These are phyloP conservation scores for Salix dunnii DNA, from an alignment of 345 rosid species.

Conservation along the genomic window DNA sequence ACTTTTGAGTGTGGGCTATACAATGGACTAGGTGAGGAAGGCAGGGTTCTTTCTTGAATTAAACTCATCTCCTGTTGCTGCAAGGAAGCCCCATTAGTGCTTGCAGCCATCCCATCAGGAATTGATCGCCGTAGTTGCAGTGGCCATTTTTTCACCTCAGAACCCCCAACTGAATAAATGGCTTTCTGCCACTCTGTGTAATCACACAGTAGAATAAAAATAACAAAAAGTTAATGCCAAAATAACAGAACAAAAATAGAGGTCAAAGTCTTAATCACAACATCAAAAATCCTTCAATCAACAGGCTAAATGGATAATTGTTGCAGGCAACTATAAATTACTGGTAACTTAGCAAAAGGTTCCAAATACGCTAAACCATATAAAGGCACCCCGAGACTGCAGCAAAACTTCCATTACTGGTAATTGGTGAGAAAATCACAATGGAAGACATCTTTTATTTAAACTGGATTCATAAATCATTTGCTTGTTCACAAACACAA, in stretches of 20 bases:
- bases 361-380: constrained; percentile 1
- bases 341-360: neutral
- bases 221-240: constrained; percentile 4
- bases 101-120: constrained; percentile 73
- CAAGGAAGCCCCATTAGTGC: constrained; percentile 67
- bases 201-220: constrained; percentile 19
- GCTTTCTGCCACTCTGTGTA: constrained; percentile 98
- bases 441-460: neutral
- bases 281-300: neutral
- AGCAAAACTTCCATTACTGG: neutral
- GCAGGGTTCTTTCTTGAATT: constrained; percentile 81
- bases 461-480: neutral
- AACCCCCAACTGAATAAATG: constrained; percentile 80
- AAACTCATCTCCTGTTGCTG: constrained; percentile 90
- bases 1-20: constrained; percentile 79
- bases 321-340: neutral
- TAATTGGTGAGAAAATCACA: neutral
- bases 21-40: constrained; percentile 79
- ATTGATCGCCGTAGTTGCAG: constrained; percentile 80
- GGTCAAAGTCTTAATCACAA: neutral
- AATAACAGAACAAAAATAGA: neutral
- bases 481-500: neutral
- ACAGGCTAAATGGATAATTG: neutral
- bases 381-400: neutral
- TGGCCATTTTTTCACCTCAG: constrained; percentile 94